phyloP scores from a whole-genome alignment of 495 filamentous ascomycete species.

The Acidiella bohemica region DNA sequence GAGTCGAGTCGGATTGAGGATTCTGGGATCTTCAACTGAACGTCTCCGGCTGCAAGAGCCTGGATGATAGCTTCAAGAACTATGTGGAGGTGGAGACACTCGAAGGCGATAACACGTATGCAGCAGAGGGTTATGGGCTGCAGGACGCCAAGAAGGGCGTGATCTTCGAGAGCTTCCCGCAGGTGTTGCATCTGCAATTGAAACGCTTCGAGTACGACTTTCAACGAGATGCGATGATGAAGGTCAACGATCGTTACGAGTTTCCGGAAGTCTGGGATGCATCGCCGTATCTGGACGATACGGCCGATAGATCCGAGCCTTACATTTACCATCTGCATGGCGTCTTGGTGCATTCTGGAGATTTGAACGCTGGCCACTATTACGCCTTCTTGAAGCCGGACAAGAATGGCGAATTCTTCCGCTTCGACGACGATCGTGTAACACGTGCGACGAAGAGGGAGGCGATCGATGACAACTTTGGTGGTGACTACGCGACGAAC shows the following conservation, averaged over 20 bases:
- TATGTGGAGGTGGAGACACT: conserved; percentile 94
- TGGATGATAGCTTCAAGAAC: conserved; percentile 89
- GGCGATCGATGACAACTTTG: conserved; percentile 91
- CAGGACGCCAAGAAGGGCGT: conserved; percentile 97
- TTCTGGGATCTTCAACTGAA: conserved; percentile 99
- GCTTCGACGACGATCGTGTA: conserved; percentile 93
- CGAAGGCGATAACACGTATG: conserved; percentile 97
- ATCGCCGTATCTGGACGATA: conserved; percentile 69
- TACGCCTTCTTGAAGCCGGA: conserved; percentile 92
- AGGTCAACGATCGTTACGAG: conserved; percentile 95
- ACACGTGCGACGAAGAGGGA: conserved; percentile 85
- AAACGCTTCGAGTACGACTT: conserved; percentile 98
- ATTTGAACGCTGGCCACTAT: conserved; percentile 97
- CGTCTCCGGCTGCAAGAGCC: conserved; percentile 78
- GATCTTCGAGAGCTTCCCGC: conserved; percentile 90
- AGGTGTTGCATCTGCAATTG: conserved; percentile 87
- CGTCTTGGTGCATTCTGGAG: conserved; percentile 90
- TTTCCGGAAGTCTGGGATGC: conserved; percentile 92
- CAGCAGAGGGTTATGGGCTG: conserved; percentile 74
- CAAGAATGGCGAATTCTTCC: conserved; percentile 88
- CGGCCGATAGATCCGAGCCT: conserved; percentile 75
- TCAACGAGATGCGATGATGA: conserved; percentile 92
- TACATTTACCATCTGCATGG: conserved; percentile 89
- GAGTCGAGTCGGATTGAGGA: conserved; percentile 90
- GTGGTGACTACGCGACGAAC: conserved; percentile 58